Base-by-base conservation (phyloP, 2,329 filamentous ascomycete genomes). In the Aspergillus costaricaensis region DNA sequence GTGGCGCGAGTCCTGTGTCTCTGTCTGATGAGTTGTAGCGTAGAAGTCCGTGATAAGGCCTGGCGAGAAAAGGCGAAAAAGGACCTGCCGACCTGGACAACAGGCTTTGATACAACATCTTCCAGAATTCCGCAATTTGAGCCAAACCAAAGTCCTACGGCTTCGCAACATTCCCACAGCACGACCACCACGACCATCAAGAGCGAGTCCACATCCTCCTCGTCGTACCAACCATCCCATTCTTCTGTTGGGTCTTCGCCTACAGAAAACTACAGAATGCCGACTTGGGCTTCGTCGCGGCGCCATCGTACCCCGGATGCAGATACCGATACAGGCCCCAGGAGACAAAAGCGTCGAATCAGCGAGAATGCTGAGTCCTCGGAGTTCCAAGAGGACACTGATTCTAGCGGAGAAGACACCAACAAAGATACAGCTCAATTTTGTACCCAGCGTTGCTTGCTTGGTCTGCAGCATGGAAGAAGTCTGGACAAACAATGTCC, bases 1-100 rank as follows among this genome's bases (percentile, higher is more conserved):
- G 52, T 74, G 62, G 62, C 58, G 7, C 59, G 68, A 15, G 55
- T 65, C 10, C 32, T 72, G 19, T 69, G 63, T 53, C 61, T 70
- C 4, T 68, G 62, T 60, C 59, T 72, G 25, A 69, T 72, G 68
- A 60, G 60, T 30, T 70, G 62, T 53, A 38, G 47, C 17, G 69
- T 65, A 5, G 17, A 55, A 19, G 3, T 54, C 2, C 68, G 68
- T 14, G 61, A 59, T 21, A 65, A 72, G 23, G 59, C 62, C 6
- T 73, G 65, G 68, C 60, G 69, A 23, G 30, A 32, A 1, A 14
- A 0, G 4, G 30, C 30, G 66, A 69, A 60, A 30, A 14, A 15
- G 52, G 57, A 41, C 55, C 50, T 72, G 47, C 65, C 38, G 55
- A 62, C 43, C 4, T 72, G 63, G 70, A 32, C 65, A 25, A 66